Conservation (phyloP, 2,329 filamentous ascomycete genomes). For the Colletotrichum tabaci region DNA sequence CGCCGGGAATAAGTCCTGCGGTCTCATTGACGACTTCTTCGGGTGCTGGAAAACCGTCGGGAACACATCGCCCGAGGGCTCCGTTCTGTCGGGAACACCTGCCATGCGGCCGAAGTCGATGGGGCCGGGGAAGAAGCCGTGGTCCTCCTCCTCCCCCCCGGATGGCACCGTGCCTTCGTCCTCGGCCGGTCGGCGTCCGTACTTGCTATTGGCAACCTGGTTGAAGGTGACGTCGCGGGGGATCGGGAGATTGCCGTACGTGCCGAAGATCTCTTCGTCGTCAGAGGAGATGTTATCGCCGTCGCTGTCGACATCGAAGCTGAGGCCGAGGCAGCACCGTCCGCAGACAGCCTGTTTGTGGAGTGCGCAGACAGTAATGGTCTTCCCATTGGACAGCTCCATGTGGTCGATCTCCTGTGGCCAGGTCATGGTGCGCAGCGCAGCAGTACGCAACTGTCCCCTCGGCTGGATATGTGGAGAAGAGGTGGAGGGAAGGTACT, state of each 20-base stretch:
- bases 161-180: not conserved
- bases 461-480: not conserved
- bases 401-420: conserved; percentile 7
- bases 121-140: too few relatives aligned
- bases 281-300: not conserved
- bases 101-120: too few relatives aligned
- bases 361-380: conserved; percentile 17
- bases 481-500: too few relatives aligned
- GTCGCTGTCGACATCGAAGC: not conserved
- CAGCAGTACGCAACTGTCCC: not conserved
- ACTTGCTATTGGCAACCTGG: too few relatives aligned
- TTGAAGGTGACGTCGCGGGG: too few relatives aligned
- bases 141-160: too few relatives aligned
- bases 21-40: conserved; percentile 27
- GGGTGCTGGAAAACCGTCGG: conserved; percentile 52
- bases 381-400: conserved; percentile 23
- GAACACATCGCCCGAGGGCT: conserved; percentile 44
- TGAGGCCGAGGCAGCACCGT: conserved; percentile 32
- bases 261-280: too few relatives aligned
- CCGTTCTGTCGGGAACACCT: not conserved
- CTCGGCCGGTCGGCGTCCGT: too few relatives aligned
- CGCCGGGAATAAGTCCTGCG: conserved; percentile 49
- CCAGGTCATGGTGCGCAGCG: not conserved
- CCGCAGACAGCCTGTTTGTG: conserved; percentile 17
- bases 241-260: too few relatives aligned